Conservation (phyloP, 805 yeast species). For the Schizosaccharomyces osmophilus region DNA sequence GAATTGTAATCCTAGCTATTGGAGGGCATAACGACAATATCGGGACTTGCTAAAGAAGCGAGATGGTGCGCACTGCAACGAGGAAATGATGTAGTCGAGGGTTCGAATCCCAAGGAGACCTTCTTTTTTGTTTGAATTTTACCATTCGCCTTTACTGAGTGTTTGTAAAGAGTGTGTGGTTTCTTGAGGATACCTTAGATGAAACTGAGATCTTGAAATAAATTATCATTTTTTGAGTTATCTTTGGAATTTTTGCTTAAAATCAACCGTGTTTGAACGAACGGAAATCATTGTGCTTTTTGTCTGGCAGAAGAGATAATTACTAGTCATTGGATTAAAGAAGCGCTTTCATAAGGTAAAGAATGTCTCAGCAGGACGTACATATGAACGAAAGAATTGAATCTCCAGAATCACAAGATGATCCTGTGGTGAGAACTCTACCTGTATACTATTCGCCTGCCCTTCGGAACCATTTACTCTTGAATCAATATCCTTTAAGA, state of each 20-base stretch:
- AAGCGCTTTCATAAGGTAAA: background rate
- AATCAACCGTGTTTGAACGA: background rate
- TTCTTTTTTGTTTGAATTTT: too few relatives aligned
- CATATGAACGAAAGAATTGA: background rate
- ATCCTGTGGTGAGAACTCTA: background rate
- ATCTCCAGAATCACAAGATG: background rate
- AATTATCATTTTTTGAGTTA: background rate
- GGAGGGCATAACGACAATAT: too few relatives aligned
- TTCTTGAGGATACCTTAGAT: too few relatives aligned
- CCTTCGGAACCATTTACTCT: background rate
- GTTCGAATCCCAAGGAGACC: too few relatives aligned
- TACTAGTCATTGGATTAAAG: background rate
- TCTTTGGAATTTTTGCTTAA: background rate
- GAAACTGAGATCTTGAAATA: too few relatives aligned
- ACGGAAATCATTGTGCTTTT: background rate
- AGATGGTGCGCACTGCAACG: too few relatives aligned
- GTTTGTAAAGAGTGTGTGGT: too few relatives aligned
- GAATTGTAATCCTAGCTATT: too few relatives aligned
- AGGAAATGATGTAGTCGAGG: too few relatives aligned
- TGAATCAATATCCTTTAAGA: slow-evolving; percentile 1
- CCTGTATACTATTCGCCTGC: background rate
- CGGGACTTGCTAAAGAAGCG: too few relatives aligned
- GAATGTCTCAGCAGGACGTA: background rate
- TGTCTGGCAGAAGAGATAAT: background rate
- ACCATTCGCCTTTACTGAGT: too few relatives aligned